phyloP scores from a whole-genome alignment of 352 stramenopile genomes.

The Globisporangium cederbergense region DNA sequence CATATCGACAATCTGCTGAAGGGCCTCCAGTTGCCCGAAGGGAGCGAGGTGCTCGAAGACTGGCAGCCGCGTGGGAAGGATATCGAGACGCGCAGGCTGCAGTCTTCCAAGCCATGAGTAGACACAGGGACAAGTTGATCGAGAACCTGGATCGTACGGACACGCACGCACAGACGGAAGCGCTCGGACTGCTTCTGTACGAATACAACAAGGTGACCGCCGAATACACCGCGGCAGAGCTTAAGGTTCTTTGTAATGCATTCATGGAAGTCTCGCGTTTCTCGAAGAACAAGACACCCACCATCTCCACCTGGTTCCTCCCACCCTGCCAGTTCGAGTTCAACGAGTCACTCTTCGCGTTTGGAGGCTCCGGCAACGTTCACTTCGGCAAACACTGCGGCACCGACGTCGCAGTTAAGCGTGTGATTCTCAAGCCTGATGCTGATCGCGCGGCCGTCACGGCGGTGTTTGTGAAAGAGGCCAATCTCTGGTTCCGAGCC shows the following conservation, averaged over 20 bases:
- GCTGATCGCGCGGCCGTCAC: neutral
- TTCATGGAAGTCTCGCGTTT: neutral
- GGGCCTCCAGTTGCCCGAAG: neutral
- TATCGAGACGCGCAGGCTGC: neutral
- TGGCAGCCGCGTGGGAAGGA: neutral
- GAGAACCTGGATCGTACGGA: neutral
- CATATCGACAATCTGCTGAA: slow-evolving; percentile 3
- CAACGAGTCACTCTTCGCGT: neutral
- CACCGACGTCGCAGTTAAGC: slow-evolving; percentile 1
- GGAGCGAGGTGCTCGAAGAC: neutral
- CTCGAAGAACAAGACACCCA: neutral
- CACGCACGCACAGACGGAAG: slow-evolving; percentile 1
- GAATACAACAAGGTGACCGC: slow-evolving; percentile 1
- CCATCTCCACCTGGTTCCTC: slow-evolving; percentile 7
- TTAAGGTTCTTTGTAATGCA: slow-evolving; percentile 2
- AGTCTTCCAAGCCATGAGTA: neutral
- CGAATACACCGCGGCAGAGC: slow-evolving; percentile 2
- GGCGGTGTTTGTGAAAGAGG: neutral
- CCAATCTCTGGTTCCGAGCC: neutral
- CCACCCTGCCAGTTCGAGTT: slow-evolving; percentile 7
- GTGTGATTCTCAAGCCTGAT: neutral
- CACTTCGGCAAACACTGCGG: neutral
- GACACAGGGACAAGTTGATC: neutral
- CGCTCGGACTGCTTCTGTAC: slow-evolving; percentile 4
- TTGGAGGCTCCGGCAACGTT: neutral